Base-by-base conservation (phyloP, 208 protist species). In the Trypanosoma theileri region DNA sequence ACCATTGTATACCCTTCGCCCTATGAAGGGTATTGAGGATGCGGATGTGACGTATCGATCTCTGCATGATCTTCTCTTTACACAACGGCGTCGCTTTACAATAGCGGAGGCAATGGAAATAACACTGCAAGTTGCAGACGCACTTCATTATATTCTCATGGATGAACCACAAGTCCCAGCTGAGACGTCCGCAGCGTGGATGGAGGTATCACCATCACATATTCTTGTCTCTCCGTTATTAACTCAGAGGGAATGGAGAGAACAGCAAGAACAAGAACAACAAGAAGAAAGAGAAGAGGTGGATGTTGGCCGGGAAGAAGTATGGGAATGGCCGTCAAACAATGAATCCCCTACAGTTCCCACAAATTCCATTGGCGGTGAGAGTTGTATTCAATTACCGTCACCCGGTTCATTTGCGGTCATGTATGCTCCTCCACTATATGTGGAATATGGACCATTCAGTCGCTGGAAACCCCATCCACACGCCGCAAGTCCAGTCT, bases 381-480 rank as follows among this genome's bases (percentile, higher is more conserved):
- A 21, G 16, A 65, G 52, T 53, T 57, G 14, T 59, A 46, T 78
- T 61, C 48, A 59, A 17, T 3, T 71, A 40, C 65, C 52, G 45
- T 22, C 19, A 48, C 14, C 31, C 45, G 19, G 64, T 66, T 40
- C 22, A 60, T 69, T 59, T 26, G 50, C 51, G 28, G 59, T 69
- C 7, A 71, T 77, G 67, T 84, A 82, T 65, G 52, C 69, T 4
- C 82, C 82, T 19, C 75, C 81, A 35, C 21, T 71, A 51, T 77
- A 66, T 66, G 57, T 75, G 41, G 59, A 84, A 68, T 69, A 59
- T 24, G 61, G 77, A 8, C 60, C 51, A 13, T 73, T 62, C 40
- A 89, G 77, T 59, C 83, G 87, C 4, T 93, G 88, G 88, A 44
- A 70, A 24, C 82, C 88, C 16, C 88, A 89, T 51, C 82, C 82